Base-by-base conservation (phyloP, 192 early-diverging fungal genomes). In the Haplosporangium gracile region DNA sequence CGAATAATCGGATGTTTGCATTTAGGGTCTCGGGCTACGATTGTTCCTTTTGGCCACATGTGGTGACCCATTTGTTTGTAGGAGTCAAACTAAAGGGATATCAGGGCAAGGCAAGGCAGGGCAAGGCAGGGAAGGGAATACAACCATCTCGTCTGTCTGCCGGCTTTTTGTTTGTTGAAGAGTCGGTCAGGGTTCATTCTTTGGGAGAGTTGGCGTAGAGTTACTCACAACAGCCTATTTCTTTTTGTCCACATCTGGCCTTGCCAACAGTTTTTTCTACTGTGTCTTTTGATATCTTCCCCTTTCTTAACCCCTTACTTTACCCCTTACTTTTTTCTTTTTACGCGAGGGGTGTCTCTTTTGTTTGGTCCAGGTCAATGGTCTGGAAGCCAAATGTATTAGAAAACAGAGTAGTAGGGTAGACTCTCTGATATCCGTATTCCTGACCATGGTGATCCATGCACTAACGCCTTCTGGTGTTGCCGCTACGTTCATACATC, bases 1-100 rank as follows among this genome's bases (percentile, higher is more conserved):
- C 32, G 8, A n/a, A n/a, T n/a, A n/a, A n/a, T n/a, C n/a, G n/a
- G 29, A 15, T 26, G 26, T 11, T 32, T 29, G 60, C 11, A 32
- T 29, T 42, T 40, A 2, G 70, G 40, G 70, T 71, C 36, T 71
- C 70, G 36, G 70, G 70, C 70, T 6, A 71, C 70, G 39, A 71
- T 71, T 71, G 36, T 71, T 71, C 39, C 70, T 42, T 42, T 71
- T 9, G 70, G 26, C 39, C 70, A 32, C 60, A 71, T 71, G 70
- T 71, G 69, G 38, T 70, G 69, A 45, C 69, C 18, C 70, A 32
- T 22, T 70, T 70, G 38, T 70, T 70, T 70, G 69, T 8, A 38
- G 9, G 22, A 43, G 4, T 32, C 63, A 65, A 65, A 65, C 63
- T 2, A 13, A 29, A 71, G 24, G 38, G 36, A 15, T 40, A n/a